phyloP scores from a whole-genome alignment of 441 rosid species.

The Rhodomyrtus psidioides region DNA sequence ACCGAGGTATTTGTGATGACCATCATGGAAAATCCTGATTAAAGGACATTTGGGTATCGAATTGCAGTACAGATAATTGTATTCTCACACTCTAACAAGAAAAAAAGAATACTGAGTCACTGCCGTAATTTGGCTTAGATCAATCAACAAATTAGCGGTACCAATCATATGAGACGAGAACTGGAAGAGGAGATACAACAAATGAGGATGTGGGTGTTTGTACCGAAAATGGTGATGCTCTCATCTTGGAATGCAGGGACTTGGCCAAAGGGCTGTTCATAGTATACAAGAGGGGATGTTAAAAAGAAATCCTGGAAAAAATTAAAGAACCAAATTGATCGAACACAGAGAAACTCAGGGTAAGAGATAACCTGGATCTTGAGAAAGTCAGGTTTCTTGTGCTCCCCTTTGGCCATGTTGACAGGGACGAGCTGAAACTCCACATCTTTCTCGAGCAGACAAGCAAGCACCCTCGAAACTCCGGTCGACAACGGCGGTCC shows the following conservation, averaged over 20 bases:
- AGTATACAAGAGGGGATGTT: background rate
- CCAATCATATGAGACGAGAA: background rate
- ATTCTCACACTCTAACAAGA: background rate
- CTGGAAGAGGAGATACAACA: background rate
- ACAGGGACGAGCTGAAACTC: slow-evolving; percentile 48
- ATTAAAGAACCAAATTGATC: background rate
- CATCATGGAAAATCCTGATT: background rate
- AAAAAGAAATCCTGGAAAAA: background rate
- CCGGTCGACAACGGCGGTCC: slow-evolving; percentile 61
- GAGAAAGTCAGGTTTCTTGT: slow-evolving; percentile 55
- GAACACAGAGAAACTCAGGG: background rate
- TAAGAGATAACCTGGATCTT: slow-evolving; percentile 33
- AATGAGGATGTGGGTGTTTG: background rate
- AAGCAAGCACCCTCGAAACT: slow-evolving; percentile 49
- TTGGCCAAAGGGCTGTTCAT: slow-evolving; percentile 64
- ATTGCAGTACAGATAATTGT: background rate
- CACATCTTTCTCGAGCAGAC: slow-evolving; percentile 58
- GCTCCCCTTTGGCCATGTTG: slow-evolving; percentile 55
- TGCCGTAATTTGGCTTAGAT: background rate
- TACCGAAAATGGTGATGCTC: slow-evolving; percentile 51
- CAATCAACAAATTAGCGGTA: background rate
- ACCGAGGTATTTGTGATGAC: background rate
- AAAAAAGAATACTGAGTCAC: background rate
- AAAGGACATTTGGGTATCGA: background rate
- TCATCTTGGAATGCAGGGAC: slow-evolving; percentile 68